phyloP scores from a whole-genome alignment of 140 eudicot species.

The Bidens hawaiensis region DNA sequence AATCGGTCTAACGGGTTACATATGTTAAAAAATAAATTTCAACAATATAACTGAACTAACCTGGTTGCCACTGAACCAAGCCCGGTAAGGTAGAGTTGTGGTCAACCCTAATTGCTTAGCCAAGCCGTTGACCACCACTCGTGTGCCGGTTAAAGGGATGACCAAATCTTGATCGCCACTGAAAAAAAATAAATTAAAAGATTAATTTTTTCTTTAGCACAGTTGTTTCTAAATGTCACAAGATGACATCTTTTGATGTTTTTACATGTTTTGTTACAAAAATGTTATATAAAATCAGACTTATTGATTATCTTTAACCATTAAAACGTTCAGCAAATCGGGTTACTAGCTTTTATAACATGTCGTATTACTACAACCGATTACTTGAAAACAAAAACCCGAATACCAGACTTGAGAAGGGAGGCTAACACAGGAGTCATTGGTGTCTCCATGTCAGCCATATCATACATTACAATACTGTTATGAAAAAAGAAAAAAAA shows the following conservation, averaged over 20 bases:
- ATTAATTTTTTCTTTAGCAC: background rate
- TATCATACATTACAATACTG: constrained; percentile 50
- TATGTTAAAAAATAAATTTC: background rate
- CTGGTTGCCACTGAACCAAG: constrained; percentile 64
- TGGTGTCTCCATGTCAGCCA: constrained; percentile 43
- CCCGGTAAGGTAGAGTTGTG: constrained; percentile 60
- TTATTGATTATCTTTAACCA: background rate
- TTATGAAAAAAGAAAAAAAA: background rate
- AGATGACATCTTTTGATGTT: background rate
- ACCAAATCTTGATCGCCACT: constrained; percentile 98
- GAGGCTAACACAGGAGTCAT: constrained; percentile 49
- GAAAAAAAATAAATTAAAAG: background rate
- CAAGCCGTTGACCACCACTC: constrained; percentile 42
- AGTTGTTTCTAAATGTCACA: background rate
- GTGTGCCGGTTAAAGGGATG: constrained; percentile 60
- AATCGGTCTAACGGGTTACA: background rate
- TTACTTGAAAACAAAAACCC: constrained; percentile 64
- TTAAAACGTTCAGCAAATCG: background rate
- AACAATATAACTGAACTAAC: constrained; percentile 21
- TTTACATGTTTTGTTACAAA: background rate
- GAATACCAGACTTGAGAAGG: constrained; percentile 56
- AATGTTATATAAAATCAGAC: background rate
- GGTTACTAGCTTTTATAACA: background rate
- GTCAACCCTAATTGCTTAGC: constrained; percentile 51
- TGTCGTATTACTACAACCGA: no score